Conservation (phyloP, 2,329 filamentous ascomycete genomes). For the Aspergillus costaricaensis region DNA sequence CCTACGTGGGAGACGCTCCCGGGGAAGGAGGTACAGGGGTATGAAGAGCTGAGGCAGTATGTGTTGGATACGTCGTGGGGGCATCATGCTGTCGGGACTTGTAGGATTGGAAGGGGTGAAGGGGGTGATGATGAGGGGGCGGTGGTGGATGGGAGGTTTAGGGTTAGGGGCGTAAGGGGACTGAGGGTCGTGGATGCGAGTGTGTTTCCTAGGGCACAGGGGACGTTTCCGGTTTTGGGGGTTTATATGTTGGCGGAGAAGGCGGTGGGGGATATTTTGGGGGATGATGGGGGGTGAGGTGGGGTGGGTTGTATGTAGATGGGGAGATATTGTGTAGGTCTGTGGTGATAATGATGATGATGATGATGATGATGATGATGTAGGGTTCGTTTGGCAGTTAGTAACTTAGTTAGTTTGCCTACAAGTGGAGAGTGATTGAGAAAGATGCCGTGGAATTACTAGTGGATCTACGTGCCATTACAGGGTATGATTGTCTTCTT, state of each 20-base stretch:
- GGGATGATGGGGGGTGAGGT: too few species aligned
- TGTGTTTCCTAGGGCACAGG: slow-evolving; percentile 59
- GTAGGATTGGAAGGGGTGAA: slow-evolving; percentile 52
- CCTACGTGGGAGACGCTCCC: slow-evolving; percentile 48
- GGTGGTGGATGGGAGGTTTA: slow-evolving; percentile 59
- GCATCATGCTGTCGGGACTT: slow-evolving; percentile 60
- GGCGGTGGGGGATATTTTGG: slow-evolving; percentile 58
- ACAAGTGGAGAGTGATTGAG: too few species aligned
- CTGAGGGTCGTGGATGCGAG: slow-evolving; percentile 65
- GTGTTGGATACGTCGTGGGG: slow-evolving; percentile 56
- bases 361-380: too few species aligned
- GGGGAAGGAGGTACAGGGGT: slow-evolving; percentile 43
- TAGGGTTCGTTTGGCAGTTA: too few species aligned
- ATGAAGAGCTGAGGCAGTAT: slow-evolving; percentile 50
- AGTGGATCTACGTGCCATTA: too few species aligned
- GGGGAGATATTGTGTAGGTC: too few species aligned
- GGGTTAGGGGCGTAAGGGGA: slow-evolving; percentile 57
- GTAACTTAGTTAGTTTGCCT: too few species aligned
- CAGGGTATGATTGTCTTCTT: too few species aligned
- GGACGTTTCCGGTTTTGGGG: slow-evolving; percentile 54
- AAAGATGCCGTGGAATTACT: too few species aligned
- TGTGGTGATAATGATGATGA: too few species aligned
- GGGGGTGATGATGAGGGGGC: slow-evolving; percentile 53
- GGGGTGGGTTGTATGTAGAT: too few species aligned
- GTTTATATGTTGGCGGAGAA: slow-evolving; percentile 63